Evolutionary conservation across 2,329 filamentous ascomycete species (phyloP).

Genomic region (Neofusicoccum umdonicola): DNA sequence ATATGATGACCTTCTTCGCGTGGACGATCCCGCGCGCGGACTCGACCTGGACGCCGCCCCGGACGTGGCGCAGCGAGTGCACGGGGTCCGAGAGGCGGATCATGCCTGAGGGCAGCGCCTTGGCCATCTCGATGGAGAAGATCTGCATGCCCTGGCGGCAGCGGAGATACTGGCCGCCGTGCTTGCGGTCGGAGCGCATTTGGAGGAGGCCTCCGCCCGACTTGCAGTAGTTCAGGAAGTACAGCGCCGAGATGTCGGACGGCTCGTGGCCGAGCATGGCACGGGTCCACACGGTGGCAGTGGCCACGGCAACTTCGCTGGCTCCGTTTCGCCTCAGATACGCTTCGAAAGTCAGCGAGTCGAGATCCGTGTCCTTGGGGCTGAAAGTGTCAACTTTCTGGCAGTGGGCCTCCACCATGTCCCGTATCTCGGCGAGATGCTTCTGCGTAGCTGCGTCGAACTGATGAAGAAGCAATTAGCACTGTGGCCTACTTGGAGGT

Average conservation of each 20-base stretch:
- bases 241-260: slow-evolving; percentile 50
- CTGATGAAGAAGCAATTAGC: neutral
- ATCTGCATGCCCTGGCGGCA: slow-evolving; percentile 42
- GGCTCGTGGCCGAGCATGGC: slow-evolving; percentile 54
- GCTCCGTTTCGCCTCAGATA: slow-evolving; percentile 36
- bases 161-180: slow-evolving; percentile 55
- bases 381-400: slow-evolving; percentile 29
- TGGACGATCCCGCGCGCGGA: slow-evolving; percentile 28
- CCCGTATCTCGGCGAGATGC: slow-evolving; percentile 27
- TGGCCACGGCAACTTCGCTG: slow-evolving; percentile 33
- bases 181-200: slow-evolving; percentile 53
- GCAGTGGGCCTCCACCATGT: slow-evolving; percentile 40
- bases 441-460: slow-evolving; percentile 20
- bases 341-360: slow-evolving; percentile 40
- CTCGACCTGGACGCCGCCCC: slow-evolving; percentile 23
- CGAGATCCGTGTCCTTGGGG: slow-evolving; percentile 20
- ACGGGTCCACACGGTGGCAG: slow-evolving; percentile 46
- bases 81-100: slow-evolving; percentile 36
- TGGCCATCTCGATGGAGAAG: slow-evolving; percentile 40
- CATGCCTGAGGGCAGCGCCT: slow-evolving; percentile 28
- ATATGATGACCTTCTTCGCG: slow-evolving; percentile 48
- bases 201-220: slow-evolving; percentile 50
- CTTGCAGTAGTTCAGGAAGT: slow-evolving; percentile 57
- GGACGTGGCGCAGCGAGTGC: slow-evolving; percentile 27
- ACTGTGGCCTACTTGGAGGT: neutral